Percentiles rank a stretch among this genome's conserved stretches.
Evolutionary conservation across 1,284 basidiomycete genomes (phyloP).

Genomic region (Microbotryum lychnidis-dioicae): DNA sequence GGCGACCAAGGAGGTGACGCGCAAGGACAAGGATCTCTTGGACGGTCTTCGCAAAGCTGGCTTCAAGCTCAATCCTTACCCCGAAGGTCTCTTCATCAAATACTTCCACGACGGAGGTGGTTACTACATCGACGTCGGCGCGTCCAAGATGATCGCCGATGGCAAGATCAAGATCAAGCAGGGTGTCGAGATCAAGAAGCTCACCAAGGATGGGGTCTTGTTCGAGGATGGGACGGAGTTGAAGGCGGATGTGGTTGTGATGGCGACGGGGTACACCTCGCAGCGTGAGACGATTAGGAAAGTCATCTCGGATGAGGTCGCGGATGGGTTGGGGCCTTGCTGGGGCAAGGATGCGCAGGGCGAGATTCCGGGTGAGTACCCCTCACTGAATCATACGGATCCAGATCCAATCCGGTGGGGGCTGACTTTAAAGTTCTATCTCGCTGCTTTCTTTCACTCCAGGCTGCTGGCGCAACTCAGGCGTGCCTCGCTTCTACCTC

Average conservation of each 20-base stretch:
- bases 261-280: conserved; percentile 32
- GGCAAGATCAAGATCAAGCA: conserved; percentile 41
- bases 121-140: conserved; percentile 38
- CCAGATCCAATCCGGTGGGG: too few species aligned
- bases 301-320: conserved; percentile 49
- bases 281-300: conserved; percentile 42
- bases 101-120: conserved; percentile 36
- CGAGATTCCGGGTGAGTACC: conserved; percentile 44
- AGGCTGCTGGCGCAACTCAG: conserved; percentile 48
- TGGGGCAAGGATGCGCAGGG: conserved; percentile 56
- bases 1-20: conserved; percentile 35
- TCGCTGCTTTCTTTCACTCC: background rate
- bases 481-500: conserved; percentile 51
- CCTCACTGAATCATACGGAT: too few species aligned
- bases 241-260: conserved; percentile 38
- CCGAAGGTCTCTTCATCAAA: conserved; percentile 29
- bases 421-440: background rate
- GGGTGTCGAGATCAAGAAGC: conserved; percentile 36
- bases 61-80: conserved; percentile 39
- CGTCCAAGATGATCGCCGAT: conserved; percentile 36
- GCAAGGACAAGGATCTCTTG: conserved; percentile 40
- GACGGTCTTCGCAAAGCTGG: conserved; percentile 42
- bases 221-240: conserved; percentile 40
- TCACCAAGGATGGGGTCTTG: conserved; percentile 34
- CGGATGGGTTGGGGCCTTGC: conserved; percentile 46